phyloP scores from a whole-genome alignment of 306 rosid genomes.

The Cicer judaicum region DNA sequence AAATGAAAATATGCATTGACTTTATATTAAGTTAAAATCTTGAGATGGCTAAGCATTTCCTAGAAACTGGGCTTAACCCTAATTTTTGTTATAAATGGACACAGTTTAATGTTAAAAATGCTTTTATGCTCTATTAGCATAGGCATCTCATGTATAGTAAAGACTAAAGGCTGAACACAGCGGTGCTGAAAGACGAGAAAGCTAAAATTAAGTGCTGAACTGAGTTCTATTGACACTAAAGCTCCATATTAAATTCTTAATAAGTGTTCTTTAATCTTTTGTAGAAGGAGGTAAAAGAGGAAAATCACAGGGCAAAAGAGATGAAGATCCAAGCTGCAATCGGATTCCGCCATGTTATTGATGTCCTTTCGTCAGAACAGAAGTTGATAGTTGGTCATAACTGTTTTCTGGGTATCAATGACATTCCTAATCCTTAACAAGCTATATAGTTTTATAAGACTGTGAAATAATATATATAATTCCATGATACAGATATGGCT shows the following conservation, averaged over 20 bases:
- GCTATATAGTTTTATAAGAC: slow-evolving; percentile 32
- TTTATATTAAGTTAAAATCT: slow-evolving; percentile 30
- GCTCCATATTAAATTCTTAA: slow-evolving; percentile 5
- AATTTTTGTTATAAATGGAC: slow-evolving; percentile 21
- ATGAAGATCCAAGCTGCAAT: slow-evolving; percentile 72
- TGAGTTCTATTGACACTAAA: slow-evolving; percentile 10
- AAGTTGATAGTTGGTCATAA: slow-evolving; percentile 92
- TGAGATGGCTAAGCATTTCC: slow-evolving; percentile 30
- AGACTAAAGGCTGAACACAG: neutral
- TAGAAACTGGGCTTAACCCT: slow-evolving; percentile 1
- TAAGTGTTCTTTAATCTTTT: slow-evolving; percentile 30
- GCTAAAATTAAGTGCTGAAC: slow-evolving; percentile 28
- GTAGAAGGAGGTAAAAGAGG: slow-evolving; percentile 81
- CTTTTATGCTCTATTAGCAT: slow-evolving; percentile 16
- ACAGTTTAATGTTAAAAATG: slow-evolving; percentile 15
- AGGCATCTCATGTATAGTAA: slow-evolving; percentile 31
- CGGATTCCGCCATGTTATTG: slow-evolving; percentile 96
- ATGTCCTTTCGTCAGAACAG: slow-evolving; percentile 81
- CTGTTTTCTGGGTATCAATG: slow-evolving; percentile 76
- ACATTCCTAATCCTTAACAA: slow-evolving; percentile 24
- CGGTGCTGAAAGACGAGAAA: slow-evolving; percentile 22
- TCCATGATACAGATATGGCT: slow-evolving; percentile 73
- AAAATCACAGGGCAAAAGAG: slow-evolving; percentile 54
- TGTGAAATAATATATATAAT: slow-evolving; percentile 43
- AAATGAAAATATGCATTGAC: slow-evolving; percentile 11